Evolutionary conservation across 2,329 filamentous ascomycete species (phyloP), one percentile per base, ranked within the genome.

Genomic region (Aspergillus fumigatiaffinis): DNA sequence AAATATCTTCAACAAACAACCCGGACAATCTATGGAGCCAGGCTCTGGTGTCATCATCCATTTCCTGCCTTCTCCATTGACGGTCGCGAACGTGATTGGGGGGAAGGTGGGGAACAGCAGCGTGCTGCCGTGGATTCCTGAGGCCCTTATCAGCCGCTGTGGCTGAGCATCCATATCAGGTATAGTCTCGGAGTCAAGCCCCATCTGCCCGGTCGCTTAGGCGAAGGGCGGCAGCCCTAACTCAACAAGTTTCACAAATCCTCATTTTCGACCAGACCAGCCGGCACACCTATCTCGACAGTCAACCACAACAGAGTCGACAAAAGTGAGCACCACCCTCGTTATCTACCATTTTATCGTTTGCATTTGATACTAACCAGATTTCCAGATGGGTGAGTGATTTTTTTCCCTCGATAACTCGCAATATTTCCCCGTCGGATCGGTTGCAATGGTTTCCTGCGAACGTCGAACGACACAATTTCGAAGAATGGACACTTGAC

Each of bases 311-410:
- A 77, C 77, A 79, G 76, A 77, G 77, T 75, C 73, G 70, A 73
- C 77, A 77, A 84, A 79, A 79, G 82, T 84, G 73, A 78, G 66
- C 62, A 58, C 35, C 51, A 53, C 53, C 55, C 50, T 68, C 35
- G 25, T 52, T 46, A 58, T 56, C 57, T 49, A 38, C 52, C 60
- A 58, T 56, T 61, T 52, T 56, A 57, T 57, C 57, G 56, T 23
- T 47, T 51, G 42, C 61, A 55, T 56, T 62, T 52, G 47, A 62
- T 66, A 63, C 69, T 70, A 65, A 71, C 66, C 66, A 55, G 63
- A 54, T 51, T 60, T 68, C 63, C 71, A 86, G 84, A 87, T 87
- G 84, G 84, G 84, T 87, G 82, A 84, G 84, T 81, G 72, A 59
- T 62, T 57, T 64, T 60, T 68, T 63, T 62, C 62, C 57, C 56